phyloP scores from a whole-genome alignment of 352 stramenopile genomes.

The Saprolegnia parasitica region DNA sequence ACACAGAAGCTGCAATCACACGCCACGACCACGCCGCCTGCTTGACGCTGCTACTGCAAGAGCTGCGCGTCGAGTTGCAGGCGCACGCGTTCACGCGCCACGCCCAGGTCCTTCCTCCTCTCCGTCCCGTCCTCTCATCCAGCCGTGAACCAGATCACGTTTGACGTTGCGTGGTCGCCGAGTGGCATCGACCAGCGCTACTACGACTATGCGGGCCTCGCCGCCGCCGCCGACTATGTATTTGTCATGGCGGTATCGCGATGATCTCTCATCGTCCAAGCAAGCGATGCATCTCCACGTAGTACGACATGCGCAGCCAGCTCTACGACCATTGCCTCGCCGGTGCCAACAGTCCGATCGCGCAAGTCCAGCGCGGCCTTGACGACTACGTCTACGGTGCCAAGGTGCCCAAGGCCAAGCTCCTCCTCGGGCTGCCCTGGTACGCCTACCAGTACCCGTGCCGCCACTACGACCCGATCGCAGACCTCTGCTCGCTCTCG shows the following conservation, averaged over 20 bases:
- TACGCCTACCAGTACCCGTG: slow-evolving; percentile 89
- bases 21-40: slow-evolving; percentile 39
- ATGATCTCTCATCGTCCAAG: slow-evolving; percentile 2
- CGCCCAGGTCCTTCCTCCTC: slow-evolving; percentile 42
- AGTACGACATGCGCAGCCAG: slow-evolving; percentile 91
- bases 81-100: slow-evolving; percentile 51
- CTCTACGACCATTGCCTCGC: slow-evolving; percentile 87
- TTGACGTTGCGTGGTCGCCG: slow-evolving; percentile 76
- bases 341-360: slow-evolving; percentile 72
- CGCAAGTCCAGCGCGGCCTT: slow-evolving; percentile 67
- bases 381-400: slow-evolving; percentile 66
- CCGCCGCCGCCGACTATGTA: slow-evolving; percentile 65
- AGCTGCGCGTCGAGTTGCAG: slow-evolving; percentile 56
- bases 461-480: slow-evolving; percentile 6
- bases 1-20: slow-evolving; percentile 67
- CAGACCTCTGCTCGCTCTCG: slow-evolving; percentile 36
- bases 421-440: slow-evolving; percentile 88
- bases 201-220: slow-evolving; percentile 75
- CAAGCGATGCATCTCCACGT: not conserved
- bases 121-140: slow-evolving; percentile 9
- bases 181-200: slow-evolving; percentile 73
- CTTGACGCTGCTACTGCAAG: slow-evolving; percentile 48
- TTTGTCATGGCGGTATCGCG: slow-evolving; percentile 84
- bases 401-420: slow-evolving; percentile 54
- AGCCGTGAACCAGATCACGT: slow-evolving; percentile 50